phyloP scores from a whole-genome alignment of 73 alveolate genomes.

The Urostyla sp. region DNA sequence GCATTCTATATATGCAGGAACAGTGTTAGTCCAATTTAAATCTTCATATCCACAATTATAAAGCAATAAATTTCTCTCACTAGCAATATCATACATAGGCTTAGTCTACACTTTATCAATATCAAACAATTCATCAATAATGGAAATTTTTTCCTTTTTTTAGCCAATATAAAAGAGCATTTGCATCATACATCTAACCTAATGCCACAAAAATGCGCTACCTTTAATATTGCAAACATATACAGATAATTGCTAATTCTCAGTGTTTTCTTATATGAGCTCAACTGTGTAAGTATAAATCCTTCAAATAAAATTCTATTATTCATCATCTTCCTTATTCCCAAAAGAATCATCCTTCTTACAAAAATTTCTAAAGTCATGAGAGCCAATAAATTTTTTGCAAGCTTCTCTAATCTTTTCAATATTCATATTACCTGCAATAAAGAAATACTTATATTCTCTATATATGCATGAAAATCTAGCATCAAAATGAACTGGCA shows the following conservation, averaged over 20 bases:
- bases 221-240: constrained; percentile 86
- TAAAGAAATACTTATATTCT: constrained; percentile 93
- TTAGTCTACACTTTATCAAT: constrained; percentile 50
- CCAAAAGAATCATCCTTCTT: constrained; percentile 86
- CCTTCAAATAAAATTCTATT: constrained; percentile 55
- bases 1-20: constrained; percentile 10
- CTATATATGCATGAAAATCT: constrained; percentile 94
- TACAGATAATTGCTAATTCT: constrained; percentile 41
- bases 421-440: constrained; percentile 79
- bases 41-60: constrained; percentile 68
- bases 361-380: constrained; percentile 95
- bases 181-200: constrained; percentile 96
- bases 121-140: constrained; percentile 78
- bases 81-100: constrained; percentile 68
- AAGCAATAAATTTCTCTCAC: constrained; percentile 55
- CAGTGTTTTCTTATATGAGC: constrained; percentile 1
- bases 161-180: constrained; percentile 92
- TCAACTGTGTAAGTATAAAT: constrained; percentile 35
- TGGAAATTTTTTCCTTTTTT: constrained; percentile 80
- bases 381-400: constrained; percentile 80
- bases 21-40: constrained; percentile 46
- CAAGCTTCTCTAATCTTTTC: constrained; percentile 84
- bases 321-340: constrained; percentile 80
- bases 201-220: constrained; percentile 96
- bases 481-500: constrained; percentile 93